Conservation (phyloP, 75 land plant genomes). For the Cunninghamia lanceolata region DNA sequence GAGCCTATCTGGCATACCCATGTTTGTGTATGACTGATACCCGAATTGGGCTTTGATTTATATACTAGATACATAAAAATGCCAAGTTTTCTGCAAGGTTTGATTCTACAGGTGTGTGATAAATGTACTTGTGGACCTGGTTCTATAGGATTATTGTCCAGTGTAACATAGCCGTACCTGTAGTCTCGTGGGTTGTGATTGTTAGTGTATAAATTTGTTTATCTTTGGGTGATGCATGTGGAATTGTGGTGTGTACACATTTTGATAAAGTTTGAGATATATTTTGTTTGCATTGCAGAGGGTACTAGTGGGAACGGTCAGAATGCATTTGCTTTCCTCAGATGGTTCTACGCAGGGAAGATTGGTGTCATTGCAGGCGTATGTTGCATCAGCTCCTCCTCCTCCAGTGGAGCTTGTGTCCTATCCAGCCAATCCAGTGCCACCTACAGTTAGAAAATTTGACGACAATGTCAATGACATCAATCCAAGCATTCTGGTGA, state of each 20-base stretch:
- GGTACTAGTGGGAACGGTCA: neutral
- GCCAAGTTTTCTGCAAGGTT: neutral
- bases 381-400: neutral
- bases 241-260: neutral
- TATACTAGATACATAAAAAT: neutral
- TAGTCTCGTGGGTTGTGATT: neutral
- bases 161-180: neutral
- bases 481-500: slow-evolving; percentile 44
- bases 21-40: neutral
- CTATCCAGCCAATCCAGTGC: slow-evolving; percentile 1
- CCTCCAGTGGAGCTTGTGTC: neutral
- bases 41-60: neutral
- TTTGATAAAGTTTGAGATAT: neutral
- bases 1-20: neutral
- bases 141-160: neutral
- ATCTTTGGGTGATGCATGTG: neutral
- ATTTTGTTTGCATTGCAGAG: neutral
- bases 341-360: neutral
- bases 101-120: neutral
- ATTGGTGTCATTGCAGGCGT: neutral
- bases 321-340: slow-evolving; percentile 4
- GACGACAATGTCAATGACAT: slow-evolving; percentile 11
- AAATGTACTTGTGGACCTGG: neutral
- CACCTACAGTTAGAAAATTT: slow-evolving; percentile 4
- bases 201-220: neutral